These are phyloP conservation scores for Sporormia fimetaria DNA, from an alignment of 495 filamentous ascomycete species.

Conservation along the genomic window DNA sequence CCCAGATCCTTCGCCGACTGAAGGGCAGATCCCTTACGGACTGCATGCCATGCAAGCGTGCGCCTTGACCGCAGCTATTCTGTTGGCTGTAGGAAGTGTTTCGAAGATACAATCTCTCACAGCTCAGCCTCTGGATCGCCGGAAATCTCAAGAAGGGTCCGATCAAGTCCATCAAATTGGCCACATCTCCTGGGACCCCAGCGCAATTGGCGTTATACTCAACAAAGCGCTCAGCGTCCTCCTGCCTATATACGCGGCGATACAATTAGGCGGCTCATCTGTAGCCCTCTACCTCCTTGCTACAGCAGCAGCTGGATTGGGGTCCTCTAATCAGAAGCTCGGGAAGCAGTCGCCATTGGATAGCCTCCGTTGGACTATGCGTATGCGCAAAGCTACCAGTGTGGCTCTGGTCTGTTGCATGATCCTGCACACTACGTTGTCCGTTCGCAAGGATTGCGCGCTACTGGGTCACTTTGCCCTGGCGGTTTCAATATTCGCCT, in stretches of 20 bases:
- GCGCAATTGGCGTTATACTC: slow-evolving; percentile 5
- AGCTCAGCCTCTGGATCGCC: slow-evolving; percentile 28
- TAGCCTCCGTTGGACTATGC: slow-evolving; percentile 27
- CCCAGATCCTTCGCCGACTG: no score
- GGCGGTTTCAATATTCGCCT: slow-evolving; percentile 4
- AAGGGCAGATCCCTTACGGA: no score
- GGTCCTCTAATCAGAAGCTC: slow-evolving; percentile 20
- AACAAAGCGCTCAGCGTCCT: slow-evolving; percentile 33
- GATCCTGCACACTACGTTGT: slow-evolving; percentile 17
- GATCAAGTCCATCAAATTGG: slow-evolving; percentile 1
- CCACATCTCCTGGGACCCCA: slow-evolving; percentile 2
- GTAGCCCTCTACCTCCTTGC: slow-evolving; percentile 42
- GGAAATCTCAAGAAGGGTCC: slow-evolving; percentile 25
- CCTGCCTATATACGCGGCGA: slow-evolving; percentile 46
- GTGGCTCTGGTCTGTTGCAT: slow-evolving; percentile 15
- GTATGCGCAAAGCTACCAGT: slow-evolving; percentile 27
- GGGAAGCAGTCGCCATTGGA: slow-evolving; percentile 20
- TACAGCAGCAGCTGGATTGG: slow-evolving; percentile 34
- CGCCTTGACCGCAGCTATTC: slow-evolving; percentile 33
- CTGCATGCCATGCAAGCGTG: no score
- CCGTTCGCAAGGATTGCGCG: background rate
- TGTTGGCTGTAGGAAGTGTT: slow-evolving; percentile 34
- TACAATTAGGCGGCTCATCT: slow-evolving; percentile 45
- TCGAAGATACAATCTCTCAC: slow-evolving; percentile 27
- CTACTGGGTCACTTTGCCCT: slow-evolving; percentile 19